Base-by-base conservation (phyloP, 306 rosid genomes). In the Datisca glomerata region DNA sequence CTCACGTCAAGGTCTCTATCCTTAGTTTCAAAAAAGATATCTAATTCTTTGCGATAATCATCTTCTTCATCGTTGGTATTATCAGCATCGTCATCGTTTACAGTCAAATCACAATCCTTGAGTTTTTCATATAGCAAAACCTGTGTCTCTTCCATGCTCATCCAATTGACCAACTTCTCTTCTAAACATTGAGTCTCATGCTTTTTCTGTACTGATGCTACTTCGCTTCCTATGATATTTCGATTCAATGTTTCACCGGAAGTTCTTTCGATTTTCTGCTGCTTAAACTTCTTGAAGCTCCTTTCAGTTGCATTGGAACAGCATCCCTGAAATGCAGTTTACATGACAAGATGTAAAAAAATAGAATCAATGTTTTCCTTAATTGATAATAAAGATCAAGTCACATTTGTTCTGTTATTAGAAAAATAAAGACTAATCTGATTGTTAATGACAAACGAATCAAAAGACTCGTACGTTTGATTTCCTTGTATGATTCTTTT, bases 91-190 rank as follows among this genome's bases (percentile, higher is more conserved):
- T 57, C 77, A 24, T 41, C 65, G 27, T 72, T 72, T 63, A 69
- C 73, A 13, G 42, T 18, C 35, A 64, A 59, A 22, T 77, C 61
- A 27, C 41, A 21, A 21, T 75, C 77, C 63, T 68, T 74, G 5
- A 53, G 35, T 27, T 61, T 86, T 44, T 60, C 85, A 33, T 9
- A 45, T 25, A 35, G 47, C 41, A 63, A 49, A 48, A 51, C 58
- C 54, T 72, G 85, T 17, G 61, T 75, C 36, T 80, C 83, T 38
- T 75, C 89, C 73, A 63, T 65, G 78, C 76, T 75, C 83, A 86
- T 75, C 96, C 86, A 86, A 65, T 67, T 81, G 41, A 86, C 71
- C 55, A 61, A 41, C 20, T 48, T 19, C 18, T 72, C 63, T 32
- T 51, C 61, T 15, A 43, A 43, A 27, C 55, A 57, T 54, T 65